Base-by-base conservation (phyloP, 352 stramenopile genomes). In the Blastocystis sp. region DNA sequence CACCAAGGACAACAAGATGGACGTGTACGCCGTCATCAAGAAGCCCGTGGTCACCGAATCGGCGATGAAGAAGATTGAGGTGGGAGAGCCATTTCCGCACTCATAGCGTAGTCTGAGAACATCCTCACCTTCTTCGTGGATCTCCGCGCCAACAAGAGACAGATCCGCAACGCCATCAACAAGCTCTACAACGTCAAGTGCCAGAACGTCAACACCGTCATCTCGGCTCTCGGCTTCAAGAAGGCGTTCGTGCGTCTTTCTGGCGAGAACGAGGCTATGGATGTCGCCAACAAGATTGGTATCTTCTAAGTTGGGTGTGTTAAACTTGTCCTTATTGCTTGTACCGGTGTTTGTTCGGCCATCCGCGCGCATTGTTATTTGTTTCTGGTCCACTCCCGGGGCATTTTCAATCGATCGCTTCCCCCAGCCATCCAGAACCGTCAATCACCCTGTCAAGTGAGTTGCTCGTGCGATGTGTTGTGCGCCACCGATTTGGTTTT, bases 61-160 rank as follows among this genome's bases (percentile, higher is more conserved):
- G 90, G 97, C 97, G 87, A 99, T 99, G 97, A 99, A 99, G 93
- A 98, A 99, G 92, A 99, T 99, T 89, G 97, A 99, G 90, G 86
- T 86, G 67, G 2, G 53, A 38, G 38, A 71, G 11, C 21, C 28
- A 56, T 21, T 23, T 9, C 9, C 14, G 71, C 38, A 21, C 2
- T 11, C 64, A 52, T 28, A 19, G 17, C 21, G 19, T 88, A 88
- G 90, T 96, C 99, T 92, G 97, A 98, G 94, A 99, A 99, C 94
- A 99, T 97, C 90, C 94, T 99, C 89, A 97, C 99, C 89, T 99
- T 99, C 93, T 97, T 99, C 90, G 96, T 99, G 66, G 96, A 99
- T 91, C 93, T 99, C 76, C 94, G 96, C 89, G 93, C 97, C 89
- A 99, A 99, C 94, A 99, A 99, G 95, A 94, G 96, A 89, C 97